phyloP scores from a whole-genome alignment of 2,329 filamentous ascomycete species.

The Ophiostoma angusticollis region DNA sequence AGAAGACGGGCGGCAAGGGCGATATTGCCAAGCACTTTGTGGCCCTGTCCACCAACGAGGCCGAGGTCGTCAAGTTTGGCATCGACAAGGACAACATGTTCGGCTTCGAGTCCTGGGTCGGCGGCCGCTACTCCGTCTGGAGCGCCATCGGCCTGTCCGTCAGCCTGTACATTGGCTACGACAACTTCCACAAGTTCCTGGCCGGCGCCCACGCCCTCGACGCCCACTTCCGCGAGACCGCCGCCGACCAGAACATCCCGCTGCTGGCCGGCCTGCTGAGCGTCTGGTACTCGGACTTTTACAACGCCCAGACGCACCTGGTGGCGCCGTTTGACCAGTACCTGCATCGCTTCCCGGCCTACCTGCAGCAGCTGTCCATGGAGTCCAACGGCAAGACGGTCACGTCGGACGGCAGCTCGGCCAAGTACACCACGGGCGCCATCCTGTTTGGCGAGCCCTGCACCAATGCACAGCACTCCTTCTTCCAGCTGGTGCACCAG shows the following conservation, averaged over 20 bases:
- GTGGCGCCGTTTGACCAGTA: slow-evolving; percentile 99
- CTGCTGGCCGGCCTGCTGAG: slow-evolving; percentile 83
- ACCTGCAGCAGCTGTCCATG: slow-evolving; percentile 98
- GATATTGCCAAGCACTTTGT: slow-evolving; percentile 99
- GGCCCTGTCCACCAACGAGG: slow-evolving; percentile 88
- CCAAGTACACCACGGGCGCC: slow-evolving; percentile 94
- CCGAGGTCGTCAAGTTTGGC: slow-evolving; percentile 94
- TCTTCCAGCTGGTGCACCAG: slow-evolving; percentile 99
- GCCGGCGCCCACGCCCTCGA: slow-evolving; percentile 95
- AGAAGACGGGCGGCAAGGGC: slow-evolving; percentile 60
- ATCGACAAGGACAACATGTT: slow-evolving; percentile 99
- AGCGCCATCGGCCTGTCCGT: slow-evolving; percentile 95
- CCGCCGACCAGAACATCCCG: slow-evolving; percentile 90
- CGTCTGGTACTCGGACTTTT: slow-evolving; percentile 99
- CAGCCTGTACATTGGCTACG: slow-evolving; percentile 85
- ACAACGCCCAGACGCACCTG: slow-evolving; percentile 92
- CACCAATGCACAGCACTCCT: slow-evolving; percentile 98
- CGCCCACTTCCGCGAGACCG: slow-evolving; percentile 88
- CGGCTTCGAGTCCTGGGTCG: slow-evolving; percentile 96
- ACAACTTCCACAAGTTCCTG: slow-evolving; percentile 96
- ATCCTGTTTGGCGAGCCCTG: slow-evolving; percentile 97
- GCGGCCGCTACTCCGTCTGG: slow-evolving; percentile 97
- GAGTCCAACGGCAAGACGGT: slow-evolving; percentile 98
- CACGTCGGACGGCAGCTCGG: slow-evolving; percentile 73
- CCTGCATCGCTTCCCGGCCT: slow-evolving; percentile 95